Percentiles rank a stretch among this genome's conserved stretches.
phyloP scores from a whole-genome alignment of 768 basidiomycete genomes.

The Rickenella mellea region DNA sequence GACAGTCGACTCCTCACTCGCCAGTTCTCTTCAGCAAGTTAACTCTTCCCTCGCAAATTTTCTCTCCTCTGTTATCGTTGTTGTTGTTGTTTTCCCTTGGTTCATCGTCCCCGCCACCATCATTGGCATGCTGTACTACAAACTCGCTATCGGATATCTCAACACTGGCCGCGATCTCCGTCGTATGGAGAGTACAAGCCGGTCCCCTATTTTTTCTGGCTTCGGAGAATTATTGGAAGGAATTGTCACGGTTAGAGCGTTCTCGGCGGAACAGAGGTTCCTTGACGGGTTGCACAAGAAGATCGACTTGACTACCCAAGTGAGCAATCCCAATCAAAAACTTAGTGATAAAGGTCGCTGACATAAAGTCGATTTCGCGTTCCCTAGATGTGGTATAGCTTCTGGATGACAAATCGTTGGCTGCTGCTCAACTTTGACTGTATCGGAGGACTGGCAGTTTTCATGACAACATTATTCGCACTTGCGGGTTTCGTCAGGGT shows the following conservation, averaged over 20 bases:
- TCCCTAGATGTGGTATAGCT: slow-evolving; percentile 68
- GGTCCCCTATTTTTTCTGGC: slow-evolving; percentile 77
- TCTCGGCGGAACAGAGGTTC: slow-evolving; percentile 74
- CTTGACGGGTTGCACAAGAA: slow-evolving; percentile 64
- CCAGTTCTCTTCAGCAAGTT: slow-evolving; percentile 61
- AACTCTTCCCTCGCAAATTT: slow-evolving; percentile 73
- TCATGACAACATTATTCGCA: slow-evolving; percentile 70
- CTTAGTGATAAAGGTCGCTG: not conserved
- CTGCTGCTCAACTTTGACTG: slow-evolving; percentile 75
- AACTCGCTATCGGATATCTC: slow-evolving; percentile 62
- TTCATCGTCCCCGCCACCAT: slow-evolving; percentile 73
- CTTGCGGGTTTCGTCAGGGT: slow-evolving; percentile 47
- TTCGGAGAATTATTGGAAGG: slow-evolving; percentile 80
- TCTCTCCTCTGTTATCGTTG: slow-evolving; percentile 63
- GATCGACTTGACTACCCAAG: slow-evolving; percentile 73
- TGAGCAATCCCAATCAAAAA: slow-evolving; percentile 13
- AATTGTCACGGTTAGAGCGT: slow-evolving; percentile 89
- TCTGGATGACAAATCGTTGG: slow-evolving; percentile 90
- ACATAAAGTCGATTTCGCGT: too few species aligned
- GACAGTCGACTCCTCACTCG: slow-evolving; percentile 71
- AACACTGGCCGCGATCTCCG: slow-evolving; percentile 78
- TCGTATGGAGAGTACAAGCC: slow-evolving; percentile 83
- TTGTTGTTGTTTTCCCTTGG: slow-evolving; percentile 68
- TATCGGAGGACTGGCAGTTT: slow-evolving; percentile 63
- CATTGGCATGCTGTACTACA: slow-evolving; percentile 66